Base-by-base conservation (phyloP, 768 basidiomycete genomes). In the Boletus pseudopeckii region DNA sequence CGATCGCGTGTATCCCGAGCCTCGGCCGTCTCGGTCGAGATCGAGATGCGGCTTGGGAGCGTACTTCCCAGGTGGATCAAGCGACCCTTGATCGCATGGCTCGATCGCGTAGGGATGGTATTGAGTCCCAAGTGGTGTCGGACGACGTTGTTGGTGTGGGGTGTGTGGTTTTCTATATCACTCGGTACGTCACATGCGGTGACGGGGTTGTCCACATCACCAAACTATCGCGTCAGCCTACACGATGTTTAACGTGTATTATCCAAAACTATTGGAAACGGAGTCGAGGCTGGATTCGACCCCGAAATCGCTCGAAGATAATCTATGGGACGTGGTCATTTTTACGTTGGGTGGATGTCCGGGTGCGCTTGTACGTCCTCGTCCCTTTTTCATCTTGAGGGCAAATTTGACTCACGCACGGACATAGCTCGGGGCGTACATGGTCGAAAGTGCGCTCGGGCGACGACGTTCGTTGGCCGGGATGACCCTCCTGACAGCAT, bases 231-330 rank as follows among this genome's bases (percentile, higher is more conserved):
- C 20, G n/a, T 17, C 42, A 90, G 88, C 83, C 0, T 92, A 85
- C 63, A 93, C 90, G 2, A 92, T 96, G 85, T 95, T 96, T 71
- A 96, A 95, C 64, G 90, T 93, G 26, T 96, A 83, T 65, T 78
- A 94, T 18, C 93, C 93, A 0, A 95, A 91, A 64, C 74, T 94
- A 11, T 72, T 96, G 36, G 93, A 96, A 72, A 79, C 80, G 26
- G 55, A 56, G 2, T 54, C 64, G 3, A 54, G 50, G n/a, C 54
- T 57, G 6, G 53, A 63, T 14, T 53, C 53, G 14, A 58, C 64
- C 13, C 65, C 75, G 1, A 80, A 81, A 62, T 75, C 79, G 1
- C 66, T 86, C 15, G 78, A 81, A 60, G 81, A 79, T 52, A 87
- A 82, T 41, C 61, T 95, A 36, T 88, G 88, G 85, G 91, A 94